Base-by-base conservation (phyloP, 768 basidiomycete species). In the Brasilioporus rufonigricans region DNA sequence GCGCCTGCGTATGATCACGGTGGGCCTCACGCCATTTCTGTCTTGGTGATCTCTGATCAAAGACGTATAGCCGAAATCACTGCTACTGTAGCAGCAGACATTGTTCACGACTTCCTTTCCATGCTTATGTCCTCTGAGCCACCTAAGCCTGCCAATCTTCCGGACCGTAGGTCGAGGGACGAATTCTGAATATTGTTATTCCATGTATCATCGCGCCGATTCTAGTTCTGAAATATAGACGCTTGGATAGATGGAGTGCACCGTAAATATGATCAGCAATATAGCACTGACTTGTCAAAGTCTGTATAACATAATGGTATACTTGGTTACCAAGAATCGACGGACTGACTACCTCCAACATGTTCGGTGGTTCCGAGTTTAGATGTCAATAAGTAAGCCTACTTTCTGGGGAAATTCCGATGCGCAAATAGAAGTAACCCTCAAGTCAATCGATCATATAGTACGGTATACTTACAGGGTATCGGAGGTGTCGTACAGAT, bases 261-360 rank as follows among this genome's bases (percentile, higher is more conserved):
- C 5, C 5, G 8, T 44, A 47, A 39, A 56, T 5, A 40, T 26
- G 18, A 33, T 9, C 31, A 36, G 10, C 5, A 38, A 12, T 39
- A 27, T 18, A 16, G 33, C 18, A 7, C 4, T 48, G 6, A 23
- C 32, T 23, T 40, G 53, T 38, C 36, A n/a, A 38, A 53, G 27
- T 50, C 38, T 41, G 44, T 26, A 40, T 19, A 23, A 18, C 23
- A 21, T 23, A 31, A 19, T 47, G 31, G 27, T 27, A 27, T 32
- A 32, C 33, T 10, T 44, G 5, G 21, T 29, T 50, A 23, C 13
- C 63, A 86, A 86, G 29, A 11, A 45, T 31, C 44, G 16, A 44
- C 14, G 14, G 11, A 87, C 82, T 9, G 87, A 89, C 63, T 71
- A 89, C 48, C 85, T 90, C 27, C 44, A 55, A 11, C 18, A 12